A percentile compares a stretch with the other conserved stretches of the same genome.
These are phyloP conservation scores for Gleditsia sinensis DNA, from an alignment of 306 rosid species.

Conservation along the genomic window DNA sequence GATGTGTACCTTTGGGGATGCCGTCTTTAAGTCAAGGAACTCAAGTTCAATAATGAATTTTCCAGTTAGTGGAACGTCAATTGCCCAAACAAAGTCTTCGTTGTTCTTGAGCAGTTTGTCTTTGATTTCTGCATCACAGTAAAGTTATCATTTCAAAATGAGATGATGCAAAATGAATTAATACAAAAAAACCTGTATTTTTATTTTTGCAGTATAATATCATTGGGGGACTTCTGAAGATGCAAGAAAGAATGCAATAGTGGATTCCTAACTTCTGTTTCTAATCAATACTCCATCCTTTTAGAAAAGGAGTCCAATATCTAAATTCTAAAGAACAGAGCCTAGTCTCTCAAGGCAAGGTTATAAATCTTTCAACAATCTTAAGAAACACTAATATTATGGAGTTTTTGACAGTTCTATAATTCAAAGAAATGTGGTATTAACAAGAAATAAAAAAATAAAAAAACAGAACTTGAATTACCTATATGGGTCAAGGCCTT, in stretches of 20 bases:
- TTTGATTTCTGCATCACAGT: constrained; percentile 46
- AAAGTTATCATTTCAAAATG: not conserved
- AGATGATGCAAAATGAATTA: not conserved
- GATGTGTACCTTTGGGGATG: constrained; percentile 46
- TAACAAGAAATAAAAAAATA: not conserved
- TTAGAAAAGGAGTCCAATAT: not conserved
- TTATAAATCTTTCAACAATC: not conserved
- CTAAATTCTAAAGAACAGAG: not conserved
- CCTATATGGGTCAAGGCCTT: constrained; percentile 80
- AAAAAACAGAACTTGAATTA: constrained; percentile 23
- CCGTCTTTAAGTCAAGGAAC: constrained; percentile 67
- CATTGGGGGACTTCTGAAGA: not conserved
- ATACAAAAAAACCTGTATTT: not conserved
- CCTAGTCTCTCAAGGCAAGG: not conserved
- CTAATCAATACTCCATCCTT: not conserved
- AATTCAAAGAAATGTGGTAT: too few relatives aligned
- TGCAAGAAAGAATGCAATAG: not conserved
- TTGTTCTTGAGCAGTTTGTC: constrained; percentile 60
- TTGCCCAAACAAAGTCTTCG: constrained; percentile 68
- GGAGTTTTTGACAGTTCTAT: too few relatives aligned
- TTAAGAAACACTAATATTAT: not conserved
- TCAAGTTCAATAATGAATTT: constrained; percentile 72
- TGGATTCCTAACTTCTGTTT: not conserved
- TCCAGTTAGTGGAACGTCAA: constrained; percentile 67
- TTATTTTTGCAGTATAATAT: too few relatives aligned